A percentile compares a stretch with the other conserved stretches of the same genome.
These are phyloP conservation scores for Fusarium sp. DNA, from an alignment of 2,329 filamentous ascomycete genomes.

Conservation along the genomic window DNA sequence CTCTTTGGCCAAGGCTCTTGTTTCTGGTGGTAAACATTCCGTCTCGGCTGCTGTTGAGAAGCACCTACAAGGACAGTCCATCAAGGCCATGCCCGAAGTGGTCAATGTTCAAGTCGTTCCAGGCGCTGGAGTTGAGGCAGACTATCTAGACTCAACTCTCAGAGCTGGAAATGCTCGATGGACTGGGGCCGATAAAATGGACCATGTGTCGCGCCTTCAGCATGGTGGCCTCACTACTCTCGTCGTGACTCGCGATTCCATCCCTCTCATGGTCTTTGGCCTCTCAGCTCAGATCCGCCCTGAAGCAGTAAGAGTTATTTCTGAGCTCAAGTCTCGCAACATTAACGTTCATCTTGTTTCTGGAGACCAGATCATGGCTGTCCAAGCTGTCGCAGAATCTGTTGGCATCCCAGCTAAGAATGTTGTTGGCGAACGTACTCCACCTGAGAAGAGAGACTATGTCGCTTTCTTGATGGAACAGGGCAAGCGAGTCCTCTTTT, in stretches of 20 bases:
- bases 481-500: not conserved
- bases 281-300: constrained; percentile 1
- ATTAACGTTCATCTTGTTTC: not conserved
- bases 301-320: not conserved
- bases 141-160: not conserved
- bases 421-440: not conserved
- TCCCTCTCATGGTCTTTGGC: not conserved
- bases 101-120: not conserved
- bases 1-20: not conserved
- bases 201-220: not conserved
- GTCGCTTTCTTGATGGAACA: not conserved
- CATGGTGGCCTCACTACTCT: not conserved
- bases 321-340: not conserved
- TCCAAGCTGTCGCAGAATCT: not conserved
- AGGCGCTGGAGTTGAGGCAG: not conserved
- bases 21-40: not conserved
- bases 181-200: not conserved
- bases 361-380: not conserved
- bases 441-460: not conserved
- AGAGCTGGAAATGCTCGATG: constrained; percentile 3
- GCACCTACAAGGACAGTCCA: not conserved
- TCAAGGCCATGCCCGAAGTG: not conserved
- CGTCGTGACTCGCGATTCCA: not conserved
- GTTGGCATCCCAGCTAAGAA: not conserved
- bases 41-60: not conserved